A percentile compares a stretch with the other conserved stretches of the same genome.
Conservation (phyloP, 2,329 filamentous ascomycete species). For the Ceratocystis albifundus region DNA sequence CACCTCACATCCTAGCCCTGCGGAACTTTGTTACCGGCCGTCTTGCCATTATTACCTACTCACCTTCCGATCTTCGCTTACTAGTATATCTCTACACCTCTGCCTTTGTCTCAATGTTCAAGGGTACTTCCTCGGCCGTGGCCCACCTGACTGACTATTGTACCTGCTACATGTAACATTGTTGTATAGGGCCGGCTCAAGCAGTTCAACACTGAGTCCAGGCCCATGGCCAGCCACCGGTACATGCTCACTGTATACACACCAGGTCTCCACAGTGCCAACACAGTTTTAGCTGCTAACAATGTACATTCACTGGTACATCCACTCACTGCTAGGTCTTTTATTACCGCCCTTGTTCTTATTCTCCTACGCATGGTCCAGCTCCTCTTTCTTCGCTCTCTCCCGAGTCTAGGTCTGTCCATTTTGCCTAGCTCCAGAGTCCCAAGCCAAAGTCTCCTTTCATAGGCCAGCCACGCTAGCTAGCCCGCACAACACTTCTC, state of each 20-base stretch:
- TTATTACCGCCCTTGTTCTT: not conserved
- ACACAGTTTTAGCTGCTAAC: not conserved
- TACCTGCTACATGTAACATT: not conserved
- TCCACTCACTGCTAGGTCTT: not conserved
- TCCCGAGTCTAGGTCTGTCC: conserved; percentile 1
- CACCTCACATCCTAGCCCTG: not conserved
- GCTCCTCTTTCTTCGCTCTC: conserved; percentile 1
- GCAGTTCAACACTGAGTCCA: not conserved
- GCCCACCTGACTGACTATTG: not conserved
- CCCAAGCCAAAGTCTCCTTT: not conserved
- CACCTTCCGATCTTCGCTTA: not conserved
- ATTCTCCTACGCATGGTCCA: not conserved
- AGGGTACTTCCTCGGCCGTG: not conserved
- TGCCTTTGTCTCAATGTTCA: not conserved
- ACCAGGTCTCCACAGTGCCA: conserved; percentile 8
- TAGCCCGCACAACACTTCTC: not conserved
- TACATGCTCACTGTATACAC: not conserved
- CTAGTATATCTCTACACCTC: not conserved
- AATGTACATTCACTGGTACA: not conserved
- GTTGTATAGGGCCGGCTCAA: not conserved
- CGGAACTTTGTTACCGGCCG: not conserved
- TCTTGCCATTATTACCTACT: not conserved
- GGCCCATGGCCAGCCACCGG: not conserved
- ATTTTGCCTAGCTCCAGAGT: not conserved
- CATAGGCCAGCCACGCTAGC: not conserved